Evolutionary conservation across 257 asterid genomes (phyloP).

Genomic region (Verbena officinalis): DNA sequence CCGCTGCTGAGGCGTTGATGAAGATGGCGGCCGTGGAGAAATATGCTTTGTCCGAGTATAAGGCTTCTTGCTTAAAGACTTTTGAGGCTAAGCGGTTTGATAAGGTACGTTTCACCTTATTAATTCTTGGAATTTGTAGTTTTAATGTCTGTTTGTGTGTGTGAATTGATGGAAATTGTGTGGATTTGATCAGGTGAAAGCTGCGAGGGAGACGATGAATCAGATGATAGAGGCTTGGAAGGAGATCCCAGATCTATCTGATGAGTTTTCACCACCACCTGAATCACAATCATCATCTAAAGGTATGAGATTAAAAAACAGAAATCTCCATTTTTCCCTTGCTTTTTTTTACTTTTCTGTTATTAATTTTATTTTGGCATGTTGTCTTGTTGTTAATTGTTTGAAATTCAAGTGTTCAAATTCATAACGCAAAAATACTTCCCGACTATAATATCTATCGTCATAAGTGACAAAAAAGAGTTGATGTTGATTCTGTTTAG

Average conservation of each 20-base stretch:
- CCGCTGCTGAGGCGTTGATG: conserved; percentile 68
- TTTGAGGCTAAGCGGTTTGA: conserved; percentile 84
- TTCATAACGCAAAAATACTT: not conserved
- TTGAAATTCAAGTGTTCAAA: not conserved
- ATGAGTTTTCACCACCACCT: conserved; percentile 41
- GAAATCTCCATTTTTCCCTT: not conserved
- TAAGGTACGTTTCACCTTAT: too few relatives aligned
- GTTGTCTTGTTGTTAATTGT: conserved; percentile 11
- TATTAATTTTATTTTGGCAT: not conserved
- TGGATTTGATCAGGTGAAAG: conserved; percentile 53
- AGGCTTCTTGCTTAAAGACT: conserved; percentile 60
- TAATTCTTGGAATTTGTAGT: not conserved
- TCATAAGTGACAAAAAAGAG: not conserved
- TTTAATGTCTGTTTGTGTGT: not conserved
- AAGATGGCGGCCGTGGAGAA: conserved; percentile 61
- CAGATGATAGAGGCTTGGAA: conserved; percentile 67
- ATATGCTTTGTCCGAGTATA: conserved; percentile 51
- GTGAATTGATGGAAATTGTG: conserved; percentile 12
- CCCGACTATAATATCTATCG: not conserved
- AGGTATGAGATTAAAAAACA: conserved; percentile 54
- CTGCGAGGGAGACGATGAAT: conserved; percentile 64
- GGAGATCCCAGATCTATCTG: conserved; percentile 56
- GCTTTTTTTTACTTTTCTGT: not conserved
- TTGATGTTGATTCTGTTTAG: not conserved
- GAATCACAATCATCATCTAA: conserved; percentile 51